Conservation (phyloP, 78 protist species). For the Reticulomyxa filosa region DNA sequence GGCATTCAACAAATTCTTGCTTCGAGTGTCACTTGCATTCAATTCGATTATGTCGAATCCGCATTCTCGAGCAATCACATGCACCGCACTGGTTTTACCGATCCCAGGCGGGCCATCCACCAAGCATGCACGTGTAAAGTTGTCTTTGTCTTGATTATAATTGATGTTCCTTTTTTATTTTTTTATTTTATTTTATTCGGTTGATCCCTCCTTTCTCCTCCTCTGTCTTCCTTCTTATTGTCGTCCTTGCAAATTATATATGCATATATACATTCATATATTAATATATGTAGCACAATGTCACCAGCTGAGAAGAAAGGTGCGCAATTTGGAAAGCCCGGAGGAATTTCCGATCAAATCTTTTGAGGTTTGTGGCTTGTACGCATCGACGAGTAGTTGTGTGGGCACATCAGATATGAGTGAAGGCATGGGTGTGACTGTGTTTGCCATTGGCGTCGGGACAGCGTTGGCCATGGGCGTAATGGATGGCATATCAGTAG, state of each 20-base stretch:
- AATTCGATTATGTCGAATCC: conserved; percentile 12
- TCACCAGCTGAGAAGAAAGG: background rate
- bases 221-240: too few species aligned
- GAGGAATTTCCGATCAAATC: conserved; percentile 14
- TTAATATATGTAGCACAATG: too few species aligned
- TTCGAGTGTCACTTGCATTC: conserved; percentile 23
- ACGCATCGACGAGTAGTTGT: conserved; percentile 15
- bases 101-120: conserved; percentile 22
- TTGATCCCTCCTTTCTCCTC: too few species aligned
- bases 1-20: conserved; percentile 4
- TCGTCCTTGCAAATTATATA: too few species aligned
- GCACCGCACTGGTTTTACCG: conserved; percentile 28
- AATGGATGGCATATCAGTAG: too few species aligned
- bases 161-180: background rate
- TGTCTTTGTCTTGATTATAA: background rate
- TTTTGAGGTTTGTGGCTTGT: background rate
- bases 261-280: too few species aligned
- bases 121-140: too few species aligned
- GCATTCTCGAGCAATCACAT: background rate
- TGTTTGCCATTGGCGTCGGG: too few species aligned
- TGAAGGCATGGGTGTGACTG: too few species aligned
- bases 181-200: too few species aligned
- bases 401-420: too few species aligned
- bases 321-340: background rate
- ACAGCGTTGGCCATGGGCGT: too few species aligned